Base-by-base conservation (phyloP, 2,329 filamentous ascomycete species). In the Tolypocladium capitatum region DNA sequence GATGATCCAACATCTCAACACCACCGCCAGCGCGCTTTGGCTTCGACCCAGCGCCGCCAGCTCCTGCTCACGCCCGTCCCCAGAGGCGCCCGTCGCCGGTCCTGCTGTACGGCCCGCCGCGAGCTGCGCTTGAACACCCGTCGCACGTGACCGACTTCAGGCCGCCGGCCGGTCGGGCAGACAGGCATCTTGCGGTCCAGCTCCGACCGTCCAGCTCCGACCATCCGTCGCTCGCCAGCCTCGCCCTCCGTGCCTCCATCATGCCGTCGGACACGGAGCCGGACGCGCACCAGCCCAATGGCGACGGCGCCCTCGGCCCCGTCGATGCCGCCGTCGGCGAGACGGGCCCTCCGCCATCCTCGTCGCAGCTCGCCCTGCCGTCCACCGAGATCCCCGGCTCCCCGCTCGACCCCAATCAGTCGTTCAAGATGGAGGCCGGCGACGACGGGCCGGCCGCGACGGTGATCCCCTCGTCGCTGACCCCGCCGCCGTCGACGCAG, bases 401-500 rank as follows among this genome's bases (percentile, higher is more conserved):
- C 13, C 75, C 76, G 28, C 63, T 72, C 52, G 73, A 76, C 43
- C 66, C 68, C 6, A 60, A 62, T 43, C 58, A 65, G 43, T 75
- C 73, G 0, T 76, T 78, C 59, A 72, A 68, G 55, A 71, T 69
- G 4, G 73, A 78, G 51, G 50, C 61, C 50, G 73, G 70, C 57
- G 72, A 77, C 48, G 72, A 74, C 43, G 62, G 66, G 35, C 59
- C 61, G 1, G 57, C 59, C 18, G 58, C 67, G n/a, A 65, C 68
- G 27, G 63, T 78, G 45, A 77, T 80, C 48, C 74, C 75, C 5
- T 79, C 76, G 2, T 80, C 76, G 24, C 61, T 78, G 46, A 79
- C 76, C 2, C 77, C 76, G 4, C 76, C 75, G 24, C 75, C 75
- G 0, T 78, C 74, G 1, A 77, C 74, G 1, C 75, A 78, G 55